These are phyloP conservation scores for Endoconidiophora laricicola DNA, from an alignment of 2,329 filamentous ascomycete genomes.

Conservation along the genomic window DNA sequence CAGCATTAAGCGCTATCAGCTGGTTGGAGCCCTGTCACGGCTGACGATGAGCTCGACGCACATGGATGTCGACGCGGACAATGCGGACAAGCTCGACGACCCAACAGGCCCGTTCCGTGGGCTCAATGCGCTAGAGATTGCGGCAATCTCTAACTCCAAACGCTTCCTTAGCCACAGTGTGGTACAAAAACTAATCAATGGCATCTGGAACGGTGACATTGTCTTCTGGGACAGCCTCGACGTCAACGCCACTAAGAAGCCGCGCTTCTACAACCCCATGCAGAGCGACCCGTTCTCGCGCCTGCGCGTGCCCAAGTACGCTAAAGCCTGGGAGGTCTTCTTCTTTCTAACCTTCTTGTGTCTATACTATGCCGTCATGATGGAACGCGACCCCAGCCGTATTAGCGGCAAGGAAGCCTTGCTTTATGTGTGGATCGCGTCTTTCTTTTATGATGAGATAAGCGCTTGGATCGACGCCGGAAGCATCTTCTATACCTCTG, in stretches of 20 bases:
- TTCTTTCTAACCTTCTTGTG: conserved; percentile 65
- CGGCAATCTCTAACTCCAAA: conserved; percentile 65
- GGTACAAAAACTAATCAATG: conserved; percentile 68
- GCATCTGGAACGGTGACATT: conserved; percentile 75
- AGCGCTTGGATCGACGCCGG: conserved; percentile 77
- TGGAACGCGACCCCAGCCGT: conserved; percentile 48
- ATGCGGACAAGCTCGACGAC: conserved; percentile 34
- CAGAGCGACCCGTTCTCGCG: conserved; percentile 59
- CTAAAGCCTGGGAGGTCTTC: conserved; percentile 67
- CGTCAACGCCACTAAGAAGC: conserved; percentile 55
- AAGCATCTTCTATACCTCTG: conserved; percentile 66
- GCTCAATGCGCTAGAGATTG: conserved; percentile 76
- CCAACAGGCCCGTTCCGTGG: conserved; percentile 58
- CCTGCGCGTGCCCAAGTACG: conserved; percentile 62
- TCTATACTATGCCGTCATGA: conserved; percentile 74
- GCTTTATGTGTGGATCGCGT: conserved; percentile 72
- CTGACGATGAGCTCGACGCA: conserved; percentile 33
- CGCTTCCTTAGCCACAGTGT: conserved; percentile 66
- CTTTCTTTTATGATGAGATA: conserved; percentile 77
- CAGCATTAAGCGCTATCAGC: conserved; percentile 28
- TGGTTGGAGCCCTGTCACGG: conserved; percentile 37
- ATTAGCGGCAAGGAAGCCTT: conserved; percentile 55
- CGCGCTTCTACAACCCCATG: conserved; percentile 54
- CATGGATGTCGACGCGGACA: conserved; percentile 21
- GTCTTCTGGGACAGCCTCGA: conserved; percentile 74